A percentile compares a stretch with the other conserved stretches of the same genome.
These are phyloP conservation scores for Dunaliella sp. DNA, from an alignment of 139 green algal species.

Conservation along the genomic window DNA sequence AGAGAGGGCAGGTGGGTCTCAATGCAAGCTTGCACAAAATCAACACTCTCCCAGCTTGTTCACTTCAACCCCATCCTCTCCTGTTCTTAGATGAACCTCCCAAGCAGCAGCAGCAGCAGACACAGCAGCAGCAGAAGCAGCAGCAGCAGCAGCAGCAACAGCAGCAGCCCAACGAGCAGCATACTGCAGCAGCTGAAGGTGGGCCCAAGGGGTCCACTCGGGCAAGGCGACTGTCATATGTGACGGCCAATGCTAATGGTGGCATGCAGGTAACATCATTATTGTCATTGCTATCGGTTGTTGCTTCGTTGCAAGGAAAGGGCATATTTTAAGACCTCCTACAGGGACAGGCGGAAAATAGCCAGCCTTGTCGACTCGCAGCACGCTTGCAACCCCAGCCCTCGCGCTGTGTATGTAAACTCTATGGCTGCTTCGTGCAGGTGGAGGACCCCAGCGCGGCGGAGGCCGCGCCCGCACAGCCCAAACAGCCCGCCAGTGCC, in stretches of 20 bases:
- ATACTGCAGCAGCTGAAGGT: not conserved
- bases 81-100: not conserved
- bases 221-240: constrained; percentile 43
- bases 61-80: not conserved
- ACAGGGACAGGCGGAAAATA: no score
- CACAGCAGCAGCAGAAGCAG: not conserved
- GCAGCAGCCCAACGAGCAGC: constrained; percentile 1
- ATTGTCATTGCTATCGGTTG: no score
- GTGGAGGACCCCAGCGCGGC: no score
- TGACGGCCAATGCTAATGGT: constrained; percentile 28
- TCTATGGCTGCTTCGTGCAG: no score
- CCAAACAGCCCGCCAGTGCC: no score
- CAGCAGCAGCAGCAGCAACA: constrained; percentile 14
- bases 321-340: no score
- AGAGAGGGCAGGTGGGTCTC: not conserved
- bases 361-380: no score
- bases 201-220: constrained; percentile 16
- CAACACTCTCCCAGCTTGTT: no score
- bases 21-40: not conserved
- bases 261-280: constrained; percentile 14
- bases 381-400: no score
- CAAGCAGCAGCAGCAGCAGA: constrained; percentile 12
- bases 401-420: no score
- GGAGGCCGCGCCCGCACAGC: no score
- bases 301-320: no score